Evolutionary conservation across 768 basidiomycete species (phyloP), one percentile per base, ranked within the genome.

Genomic region (Boletus eberwhitei): DNA sequence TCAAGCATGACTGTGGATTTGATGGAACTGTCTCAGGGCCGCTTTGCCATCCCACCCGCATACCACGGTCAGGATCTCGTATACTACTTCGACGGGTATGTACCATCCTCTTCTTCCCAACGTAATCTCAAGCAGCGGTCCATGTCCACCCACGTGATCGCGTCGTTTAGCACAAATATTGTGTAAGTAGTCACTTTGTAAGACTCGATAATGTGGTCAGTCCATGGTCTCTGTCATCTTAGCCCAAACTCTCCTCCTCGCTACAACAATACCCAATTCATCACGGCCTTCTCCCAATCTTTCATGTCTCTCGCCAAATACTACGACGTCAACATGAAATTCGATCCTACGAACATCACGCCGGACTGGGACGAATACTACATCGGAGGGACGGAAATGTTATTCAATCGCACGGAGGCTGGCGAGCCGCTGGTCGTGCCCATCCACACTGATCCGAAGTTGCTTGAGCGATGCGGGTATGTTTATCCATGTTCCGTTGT

Each of bases 71-170:
- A 62, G 3, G 78, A 79, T 45, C 31, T 70, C 3, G 32, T 53
- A 3, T 79, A 75, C 55, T 79, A 79, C 52, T 80, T 78, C 55
- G 60, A 73, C 4, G 68, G 61, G 57, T 56, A 37, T 1, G 49
- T 11, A 9, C 12, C 41, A 17, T 38, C n/a, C 8, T 16, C 3
- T 22, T 9, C 17, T 24, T 34, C 24, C 12, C 7, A 12, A 13
- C 14, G 5, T 6, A 6, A n/a, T n/a, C n/a, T n/a, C n/a, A n/a
- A n/a, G n/a, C n/a, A n/a, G n/a, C n/a, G n/a, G n/a, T n/a, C n/a
- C n/a, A n/a, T n/a, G n/a, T n/a, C n/a, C n/a, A n/a, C n/a, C n/a
- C n/a, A n/a, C n/a, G n/a, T n/a, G n/a, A n/a, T n/a, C n/a, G n/a
- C n/a, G n/a, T n/a, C n/a, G n/a, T n/a, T n/a, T n/a, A n/a, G n/a